Evolutionary conservation across 768 basidiomycete species (phyloP).

Genomic region (Imleria badia): DNA sequence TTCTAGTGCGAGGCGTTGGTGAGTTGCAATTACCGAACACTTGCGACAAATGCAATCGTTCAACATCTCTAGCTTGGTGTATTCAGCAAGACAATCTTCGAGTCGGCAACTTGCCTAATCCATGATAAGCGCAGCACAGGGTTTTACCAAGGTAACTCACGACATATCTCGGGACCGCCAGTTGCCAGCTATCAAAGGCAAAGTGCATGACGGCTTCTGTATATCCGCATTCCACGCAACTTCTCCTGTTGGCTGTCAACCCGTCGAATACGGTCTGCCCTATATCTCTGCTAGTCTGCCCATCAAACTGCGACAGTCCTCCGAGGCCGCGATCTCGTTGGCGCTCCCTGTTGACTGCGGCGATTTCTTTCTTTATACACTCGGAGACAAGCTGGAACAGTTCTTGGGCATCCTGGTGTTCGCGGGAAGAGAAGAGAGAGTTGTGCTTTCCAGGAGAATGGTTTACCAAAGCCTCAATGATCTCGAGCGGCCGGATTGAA

Average conservation of each 20-base stretch:
- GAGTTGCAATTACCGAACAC: slow-evolving; percentile 84
- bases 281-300: slow-evolving; percentile 35
- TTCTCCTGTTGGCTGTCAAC: slow-evolving; percentile 84
- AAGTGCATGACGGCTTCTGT: slow-evolving; percentile 95
- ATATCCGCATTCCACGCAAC: slow-evolving; percentile 88
- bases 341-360: slow-evolving; percentile 69
- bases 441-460: slow-evolving; percentile 52
- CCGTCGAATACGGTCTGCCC: slow-evolving; percentile 84
- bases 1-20: slow-evolving; percentile 60
- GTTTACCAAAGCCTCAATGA: slow-evolving; percentile 67
- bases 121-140: slow-evolving; percentile 9
- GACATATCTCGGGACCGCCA: slow-evolving; percentile 64
- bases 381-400: slow-evolving; percentile 94
- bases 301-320: slow-evolving; percentile 39
- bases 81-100: slow-evolving; percentile 84
- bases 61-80: slow-evolving; percentile 84
- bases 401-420: slow-evolving; percentile 98
- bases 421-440: slow-evolving; percentile 79
- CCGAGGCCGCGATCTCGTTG: slow-evolving; percentile 71
- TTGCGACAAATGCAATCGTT: slow-evolving; percentile 92
- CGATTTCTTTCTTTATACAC: slow-evolving; percentile 82
- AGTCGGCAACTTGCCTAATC: slow-evolving; percentile 62
- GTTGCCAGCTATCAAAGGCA: slow-evolving; percentile 80
- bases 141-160: slow-evolving; percentile 41
- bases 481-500: slow-evolving; percentile 67